Base-by-base conservation (phyloP, 768 basidiomycete species). In the Naematelia encephala region DNA sequence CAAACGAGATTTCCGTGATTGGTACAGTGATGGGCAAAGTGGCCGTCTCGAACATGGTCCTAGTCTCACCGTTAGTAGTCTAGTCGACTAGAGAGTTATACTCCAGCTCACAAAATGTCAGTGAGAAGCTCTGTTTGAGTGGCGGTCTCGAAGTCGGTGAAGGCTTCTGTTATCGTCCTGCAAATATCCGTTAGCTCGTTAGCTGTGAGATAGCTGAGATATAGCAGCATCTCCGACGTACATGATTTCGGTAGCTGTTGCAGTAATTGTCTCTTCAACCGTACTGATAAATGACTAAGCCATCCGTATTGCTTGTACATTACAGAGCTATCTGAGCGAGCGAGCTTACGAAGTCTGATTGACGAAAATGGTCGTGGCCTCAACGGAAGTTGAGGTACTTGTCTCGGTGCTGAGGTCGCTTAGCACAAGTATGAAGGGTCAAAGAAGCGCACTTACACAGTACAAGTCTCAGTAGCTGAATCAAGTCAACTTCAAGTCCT, bases 381-480 rank as follows among this genome's bases (percentile, higher is more conserved):
- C 25, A 23, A 47, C 51, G 12, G 46, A 27, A 4, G 43, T 51
- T 23, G 30, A 54, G 16, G 39, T 51, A 10, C 54, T 55, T 34
- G 26, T 19, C 23, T 47, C 11, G 12, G 46, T 47, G 10, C 46
- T 47, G 19, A 47, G 25, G 10, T 21, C 19, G n/a, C 19, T 21
- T 8, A 21, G 8, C 21, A 29, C n/a, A 27, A 34, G 28, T 34
- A 28, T 12, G 34, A 3, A 16, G 3, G 3, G 51, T 34, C 23
- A 19, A 28, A 25, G 3, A 5, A 22, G 14, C 5, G 5, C 5
- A 39, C 54, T 46, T 43, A 57, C 60, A 57, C 50, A 16, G 51
- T 53, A 23, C 50, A 52, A 5, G 60, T 62, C 44, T 62, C 60
- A 3, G 60, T 62, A 25, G 22, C 27, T 2, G 56, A 50, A 13